These are phyloP conservation scores for Coniochaeta sp. DNA, from an alignment of 2,329 filamentous ascomycete genomes.

Conservation along the genomic window DNA sequence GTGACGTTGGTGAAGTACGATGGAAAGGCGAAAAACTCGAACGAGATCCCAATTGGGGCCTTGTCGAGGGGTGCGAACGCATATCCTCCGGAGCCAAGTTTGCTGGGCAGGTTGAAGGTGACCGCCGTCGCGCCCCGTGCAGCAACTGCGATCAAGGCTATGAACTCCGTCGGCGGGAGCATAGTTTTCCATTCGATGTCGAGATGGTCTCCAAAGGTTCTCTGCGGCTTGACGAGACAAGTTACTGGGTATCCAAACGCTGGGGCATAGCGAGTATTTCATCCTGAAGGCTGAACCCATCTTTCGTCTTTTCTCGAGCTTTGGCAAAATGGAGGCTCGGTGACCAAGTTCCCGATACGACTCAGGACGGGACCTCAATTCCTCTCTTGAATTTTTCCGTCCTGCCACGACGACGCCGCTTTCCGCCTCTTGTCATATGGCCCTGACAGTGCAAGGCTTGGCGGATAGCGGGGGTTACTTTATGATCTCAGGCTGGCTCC, in stretches of 20 bases:
- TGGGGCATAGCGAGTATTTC: not conserved
- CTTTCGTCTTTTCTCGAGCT: no score
- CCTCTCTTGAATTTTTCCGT: slow-evolving; percentile 8
- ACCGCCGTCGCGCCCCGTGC: slow-evolving; percentile 2
- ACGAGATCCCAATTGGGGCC: slow-evolving; percentile 19
- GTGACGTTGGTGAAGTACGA: slow-evolving; percentile 45
- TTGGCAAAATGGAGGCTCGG: no score
- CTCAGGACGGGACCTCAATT: slow-evolving; percentile 4
- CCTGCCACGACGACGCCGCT: not conserved
- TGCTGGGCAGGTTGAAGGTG: slow-evolving; percentile 11
- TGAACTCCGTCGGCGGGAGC: not conserved
- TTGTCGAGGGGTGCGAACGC: slow-evolving; percentile 13
- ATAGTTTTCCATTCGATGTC: not conserved
- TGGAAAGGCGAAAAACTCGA: slow-evolving; percentile 51
- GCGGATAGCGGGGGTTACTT: not conserved
- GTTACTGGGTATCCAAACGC: not conserved
- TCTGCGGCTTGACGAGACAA: not conserved
- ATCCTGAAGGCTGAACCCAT: no score
- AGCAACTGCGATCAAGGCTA: not conserved
- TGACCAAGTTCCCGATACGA: slow-evolving; percentile 8
- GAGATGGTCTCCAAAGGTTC: not conserved
- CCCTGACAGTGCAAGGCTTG: not conserved
- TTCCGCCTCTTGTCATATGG: not conserved
- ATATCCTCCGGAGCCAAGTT: slow-evolving; percentile 7
- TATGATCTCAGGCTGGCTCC: not conserved